A percentile compares a stretch with the other conserved stretches of the same genome.
Conservation (phyloP, 805 yeast species). For the Starmerella kuoi region DNA sequence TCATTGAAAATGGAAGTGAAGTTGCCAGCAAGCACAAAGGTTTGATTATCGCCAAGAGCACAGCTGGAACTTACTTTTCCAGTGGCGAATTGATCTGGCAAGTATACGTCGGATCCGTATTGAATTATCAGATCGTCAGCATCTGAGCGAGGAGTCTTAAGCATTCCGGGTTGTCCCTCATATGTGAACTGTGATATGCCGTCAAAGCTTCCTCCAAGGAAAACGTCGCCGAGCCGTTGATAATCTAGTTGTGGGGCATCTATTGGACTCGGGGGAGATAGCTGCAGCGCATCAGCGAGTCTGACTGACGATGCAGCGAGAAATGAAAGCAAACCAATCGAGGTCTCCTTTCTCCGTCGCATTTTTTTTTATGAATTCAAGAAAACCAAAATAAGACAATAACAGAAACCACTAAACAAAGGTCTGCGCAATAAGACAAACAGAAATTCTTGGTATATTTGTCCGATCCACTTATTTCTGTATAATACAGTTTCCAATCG, state of each 20-base stretch:
- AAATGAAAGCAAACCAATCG: not conserved
- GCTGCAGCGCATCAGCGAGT: not conserved
- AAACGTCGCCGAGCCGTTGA: conserved; percentile 13
- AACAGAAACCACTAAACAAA: too few species aligned
- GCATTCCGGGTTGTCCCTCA: conserved; percentile 29
- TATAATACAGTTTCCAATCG: too few species aligned
- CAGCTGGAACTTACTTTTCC: conserved; percentile 19
- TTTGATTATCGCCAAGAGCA: conserved; percentile 12
- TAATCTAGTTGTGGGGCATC: conserved; percentile 7
- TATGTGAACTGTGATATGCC: conserved; percentile 31
- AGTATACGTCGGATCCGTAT: conserved; percentile 14
- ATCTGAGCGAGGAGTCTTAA: conserved; percentile 5
- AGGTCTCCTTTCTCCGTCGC: too few species aligned
- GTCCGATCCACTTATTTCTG: too few species aligned
- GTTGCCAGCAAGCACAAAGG: conserved; percentile 20
- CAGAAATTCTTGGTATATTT: too few species aligned
- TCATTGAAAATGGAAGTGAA: conserved; percentile 11
- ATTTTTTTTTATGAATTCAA: too few species aligned
- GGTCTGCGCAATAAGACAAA: too few species aligned
- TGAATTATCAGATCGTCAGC: conserved; percentile 19
- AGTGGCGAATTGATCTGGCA: conserved; percentile 21
- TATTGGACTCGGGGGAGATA: conserved; percentile 2
- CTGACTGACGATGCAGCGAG: not conserved
- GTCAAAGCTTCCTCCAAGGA: conserved; percentile 16
- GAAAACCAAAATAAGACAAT: too few species aligned